Conservation (phyloP, 2,329 filamentous ascomycete species). For the Aspergillus fructus region DNA sequence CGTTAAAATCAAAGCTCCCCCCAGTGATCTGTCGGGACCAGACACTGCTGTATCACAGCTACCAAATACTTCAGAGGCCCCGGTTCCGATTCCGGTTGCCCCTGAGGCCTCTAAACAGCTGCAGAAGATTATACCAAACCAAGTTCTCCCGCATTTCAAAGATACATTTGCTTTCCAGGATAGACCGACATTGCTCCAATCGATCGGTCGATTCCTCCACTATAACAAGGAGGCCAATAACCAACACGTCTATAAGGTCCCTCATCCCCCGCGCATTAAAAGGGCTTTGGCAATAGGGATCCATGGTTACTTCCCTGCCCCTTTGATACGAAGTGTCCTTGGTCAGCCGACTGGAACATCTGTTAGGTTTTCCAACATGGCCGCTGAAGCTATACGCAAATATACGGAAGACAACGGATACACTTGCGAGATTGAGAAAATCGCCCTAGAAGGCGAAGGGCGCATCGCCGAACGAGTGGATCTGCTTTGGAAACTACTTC, state of each 20-base stretch:
- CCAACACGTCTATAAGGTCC: slow-evolving; percentile 71
- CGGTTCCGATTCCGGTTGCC: slow-evolving; percentile 23
- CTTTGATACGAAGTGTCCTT: slow-evolving; percentile 82
- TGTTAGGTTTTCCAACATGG: slow-evolving; percentile 85
- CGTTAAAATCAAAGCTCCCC: slow-evolving; percentile 29
- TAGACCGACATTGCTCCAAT: slow-evolving; percentile 65
- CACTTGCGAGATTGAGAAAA: slow-evolving; percentile 82
- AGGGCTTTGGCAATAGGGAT: slow-evolving; percentile 91
- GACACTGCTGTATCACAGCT: slow-evolving; percentile 20
- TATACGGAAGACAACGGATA: slow-evolving; percentile 78
- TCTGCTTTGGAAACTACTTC: slow-evolving; percentile 86
- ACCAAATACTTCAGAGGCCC: slow-evolving; percentile 18
- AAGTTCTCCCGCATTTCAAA: slow-evolving; percentile 49
- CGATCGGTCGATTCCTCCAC: slow-evolving; percentile 45
- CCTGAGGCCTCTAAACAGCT: slow-evolving; percentile 36
- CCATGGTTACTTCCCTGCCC: slow-evolving; percentile 89
- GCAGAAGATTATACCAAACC: slow-evolving; percentile 43
- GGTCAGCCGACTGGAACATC: slow-evolving; percentile 96
- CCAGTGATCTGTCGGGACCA: slow-evolving; percentile 23
- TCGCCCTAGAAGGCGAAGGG: slow-evolving; percentile 91
- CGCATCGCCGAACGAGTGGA: slow-evolving; percentile 87
- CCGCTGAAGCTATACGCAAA: slow-evolving; percentile 75
- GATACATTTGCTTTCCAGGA: slow-evolving; percentile 47
- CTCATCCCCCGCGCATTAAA: slow-evolving; percentile 69
- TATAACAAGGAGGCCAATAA: slow-evolving; percentile 57